phyloP scores from a whole-genome alignment of 2,329 filamentous ascomycete species.

The Verticillium isaacii region DNA sequence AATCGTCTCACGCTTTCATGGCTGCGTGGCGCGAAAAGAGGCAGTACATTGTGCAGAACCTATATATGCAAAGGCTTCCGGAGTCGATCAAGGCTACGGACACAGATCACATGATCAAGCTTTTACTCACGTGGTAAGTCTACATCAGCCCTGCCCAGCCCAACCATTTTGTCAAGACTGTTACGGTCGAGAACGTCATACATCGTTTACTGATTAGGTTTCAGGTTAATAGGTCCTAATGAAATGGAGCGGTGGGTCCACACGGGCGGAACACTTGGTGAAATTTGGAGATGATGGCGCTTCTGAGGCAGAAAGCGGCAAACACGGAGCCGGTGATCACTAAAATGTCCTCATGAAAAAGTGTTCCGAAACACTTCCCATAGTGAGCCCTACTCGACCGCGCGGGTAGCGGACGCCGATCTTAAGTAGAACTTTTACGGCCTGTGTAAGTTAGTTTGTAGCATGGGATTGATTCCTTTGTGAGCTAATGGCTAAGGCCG shows the following conservation, averaged over 20 bases:
- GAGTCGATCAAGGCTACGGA: slow-evolving; percentile 29
- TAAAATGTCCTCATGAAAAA: no score
- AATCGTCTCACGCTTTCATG: slow-evolving; percentile 34
- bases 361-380: no score
- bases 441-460: no score
- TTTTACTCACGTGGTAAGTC: slow-evolving; percentile 32
- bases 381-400: no score
- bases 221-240: slow-evolving; percentile 10
- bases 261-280: neutral
- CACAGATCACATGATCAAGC: slow-evolving; percentile 33
- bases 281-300: neutral
- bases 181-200: no score
- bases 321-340: neutral
- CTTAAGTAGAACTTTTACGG: no score
- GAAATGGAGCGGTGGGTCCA: slow-evolving; percentile 12
- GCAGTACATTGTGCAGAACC: slow-evolving; percentile 26
- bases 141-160: no score
- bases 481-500: no score
- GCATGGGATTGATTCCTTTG: no score
- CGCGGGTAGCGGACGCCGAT: no score
- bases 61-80: slow-evolving; percentile 31
- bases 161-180: no score
- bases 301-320: neutral
- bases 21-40: slow-evolving; percentile 38
- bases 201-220: neutral